These are phyloP conservation scores for Nadsonia fulvescens DNA, from an alignment of 805 yeast genomes.

Conservation along the genomic window DNA sequence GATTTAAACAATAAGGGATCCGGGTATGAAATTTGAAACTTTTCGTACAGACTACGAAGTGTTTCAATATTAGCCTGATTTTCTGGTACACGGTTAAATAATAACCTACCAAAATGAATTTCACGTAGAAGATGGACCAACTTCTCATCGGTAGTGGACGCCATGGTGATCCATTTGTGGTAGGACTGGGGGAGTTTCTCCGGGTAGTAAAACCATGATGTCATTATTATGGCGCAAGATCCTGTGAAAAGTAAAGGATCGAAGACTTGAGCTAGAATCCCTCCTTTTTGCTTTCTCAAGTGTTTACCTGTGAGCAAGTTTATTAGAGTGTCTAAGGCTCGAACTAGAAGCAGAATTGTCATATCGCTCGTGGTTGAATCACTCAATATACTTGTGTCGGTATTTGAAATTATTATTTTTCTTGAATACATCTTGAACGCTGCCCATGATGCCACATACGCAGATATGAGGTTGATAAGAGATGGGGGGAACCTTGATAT, in stretches of 20 bases:
- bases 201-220: conserved; percentile 20
- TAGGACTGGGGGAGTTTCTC: conserved; percentile 26
- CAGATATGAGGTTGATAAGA: too few relatives aligned
- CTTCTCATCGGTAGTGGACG: conserved; percentile 29
- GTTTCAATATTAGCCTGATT: conserved; percentile 16
- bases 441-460: too few relatives aligned
- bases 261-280: too few relatives aligned
- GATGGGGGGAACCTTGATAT: too few relatives aligned
- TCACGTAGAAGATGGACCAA: conserved; percentile 20
- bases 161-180: conserved; percentile 29
- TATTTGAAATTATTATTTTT: too few relatives aligned
- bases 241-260: conserved; percentile 10
- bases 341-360: too few relatives aligned
- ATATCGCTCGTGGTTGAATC: too few relatives aligned
- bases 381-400: too few relatives aligned
- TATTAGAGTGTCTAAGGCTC: too few relatives aligned
- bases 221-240: conserved; percentile 14
- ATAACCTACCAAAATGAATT: conserved; percentile 17
- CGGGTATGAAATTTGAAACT: conserved; percentile 20
- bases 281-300: too few relatives aligned
- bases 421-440: too few relatives aligned
- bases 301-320: too few relatives aligned
- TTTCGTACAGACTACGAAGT: conserved; percentile 17
- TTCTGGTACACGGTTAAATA: conserved; percentile 23
- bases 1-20: conserved; percentile 21